Percentiles rank a stretch among this genome's conserved stretches.
These are phyloP conservation scores for Pelargonium citronellum DNA, from an alignment of 441 rosid species.

Conservation along the genomic window DNA sequence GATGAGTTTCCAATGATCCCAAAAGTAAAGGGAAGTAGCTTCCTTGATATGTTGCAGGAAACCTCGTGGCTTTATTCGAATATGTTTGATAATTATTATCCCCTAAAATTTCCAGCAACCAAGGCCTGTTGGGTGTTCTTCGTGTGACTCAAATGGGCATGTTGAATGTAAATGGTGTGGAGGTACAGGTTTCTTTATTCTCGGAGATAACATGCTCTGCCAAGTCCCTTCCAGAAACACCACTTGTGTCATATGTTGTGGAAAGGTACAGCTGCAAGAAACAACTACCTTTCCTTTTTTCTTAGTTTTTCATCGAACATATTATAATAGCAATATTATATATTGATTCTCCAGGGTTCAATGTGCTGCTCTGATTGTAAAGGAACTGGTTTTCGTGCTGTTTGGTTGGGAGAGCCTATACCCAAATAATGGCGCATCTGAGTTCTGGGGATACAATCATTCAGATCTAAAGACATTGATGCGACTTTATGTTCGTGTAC, in stretches of 20 bases:
- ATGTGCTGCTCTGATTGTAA: slow-evolving; percentile 62
- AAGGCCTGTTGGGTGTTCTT: slow-evolving; percentile 60
- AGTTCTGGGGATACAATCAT: neutral
- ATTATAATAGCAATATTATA: neutral
- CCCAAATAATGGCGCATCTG: slow-evolving; percentile 21
- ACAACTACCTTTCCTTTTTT: neutral
- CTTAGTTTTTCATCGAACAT: neutral
- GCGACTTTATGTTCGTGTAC: neutral
- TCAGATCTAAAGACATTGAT: neutral
- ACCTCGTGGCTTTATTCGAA: neutral
- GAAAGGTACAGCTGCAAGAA: slow-evolving; percentile 42
- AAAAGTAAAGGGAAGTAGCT: neutral
- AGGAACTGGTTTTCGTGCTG: slow-evolving; percentile 94
- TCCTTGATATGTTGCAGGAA: neutral
- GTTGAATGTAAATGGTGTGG: slow-evolving; percentile 89
- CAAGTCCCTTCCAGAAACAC: slow-evolving; percentile 88
- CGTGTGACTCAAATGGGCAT: slow-evolving; percentile 62
- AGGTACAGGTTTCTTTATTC: slow-evolving; percentile 87
- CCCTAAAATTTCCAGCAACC: slow-evolving; percentile 52
- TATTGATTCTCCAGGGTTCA: slow-evolving; percentile 47
- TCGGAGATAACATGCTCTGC: slow-evolving; percentile 89
- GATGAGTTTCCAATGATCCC: neutral
- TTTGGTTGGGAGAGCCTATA: slow-evolving; percentile 76
- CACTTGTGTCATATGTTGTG: slow-evolving; percentile 69
- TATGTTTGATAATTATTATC: neutral